These are phyloP conservation scores for Heritiera littoralis DNA, from an alignment of 345 rosid genomes.

Conservation along the genomic window DNA sequence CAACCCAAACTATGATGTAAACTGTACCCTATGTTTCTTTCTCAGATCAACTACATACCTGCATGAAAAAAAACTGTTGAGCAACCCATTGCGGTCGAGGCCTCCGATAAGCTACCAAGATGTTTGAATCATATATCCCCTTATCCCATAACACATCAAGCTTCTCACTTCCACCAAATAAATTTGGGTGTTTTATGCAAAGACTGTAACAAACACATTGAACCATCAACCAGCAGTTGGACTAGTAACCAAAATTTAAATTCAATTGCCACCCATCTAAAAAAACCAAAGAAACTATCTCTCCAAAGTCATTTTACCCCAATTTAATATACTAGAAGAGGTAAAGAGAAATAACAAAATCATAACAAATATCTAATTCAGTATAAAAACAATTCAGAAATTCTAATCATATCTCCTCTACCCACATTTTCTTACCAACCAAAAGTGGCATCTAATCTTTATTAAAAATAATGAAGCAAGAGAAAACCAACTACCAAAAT, in stretches of 20 bases:
- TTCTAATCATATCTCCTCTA: conserved; percentile 6
- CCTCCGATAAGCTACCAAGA: conserved; percentile 79
- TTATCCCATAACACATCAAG: conserved; percentile 94
- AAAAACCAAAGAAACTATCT: conserved; percentile 8
- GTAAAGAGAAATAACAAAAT: not conserved
- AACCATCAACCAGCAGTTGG: conserved; percentile 8
- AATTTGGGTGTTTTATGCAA: conserved; percentile 86
- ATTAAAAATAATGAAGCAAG: not conserved
- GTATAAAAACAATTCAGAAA: not conserved
- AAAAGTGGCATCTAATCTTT: not conserved
- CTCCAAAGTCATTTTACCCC: not conserved
- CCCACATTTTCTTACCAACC: not conserved
- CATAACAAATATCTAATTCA: not conserved
- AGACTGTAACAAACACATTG: conserved; percentile 53
- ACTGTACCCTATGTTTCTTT: not conserved
- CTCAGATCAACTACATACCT: conserved; percentile 39
- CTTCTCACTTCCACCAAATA: conserved; percentile 98
- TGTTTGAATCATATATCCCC: conserved; percentile 83
- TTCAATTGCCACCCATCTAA: not conserved
- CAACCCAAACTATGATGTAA: not conserved
- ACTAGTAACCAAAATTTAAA: not conserved
- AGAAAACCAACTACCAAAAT: not conserved
- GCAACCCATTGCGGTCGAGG: conserved; percentile 93
- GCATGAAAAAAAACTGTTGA: conserved; percentile 79
- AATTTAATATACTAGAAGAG: not conserved